Base-by-base conservation (phyloP, 2,329 filamentous ascomycete species). In the Aureobasidium zeae region DNA sequence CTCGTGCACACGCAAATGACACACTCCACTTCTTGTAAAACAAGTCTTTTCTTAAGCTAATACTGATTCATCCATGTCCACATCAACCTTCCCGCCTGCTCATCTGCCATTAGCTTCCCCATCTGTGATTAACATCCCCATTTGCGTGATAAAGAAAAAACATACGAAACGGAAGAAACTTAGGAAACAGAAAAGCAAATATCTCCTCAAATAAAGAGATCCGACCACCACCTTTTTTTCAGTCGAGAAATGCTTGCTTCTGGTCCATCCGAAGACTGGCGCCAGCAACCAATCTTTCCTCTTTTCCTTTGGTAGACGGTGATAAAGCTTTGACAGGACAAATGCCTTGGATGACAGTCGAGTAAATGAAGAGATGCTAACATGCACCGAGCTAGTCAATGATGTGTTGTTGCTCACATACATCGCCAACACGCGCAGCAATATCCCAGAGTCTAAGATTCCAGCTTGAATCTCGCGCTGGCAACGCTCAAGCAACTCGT, bases 301-400 rank as follows among this genome's bases (percentile, higher is more conserved):
- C 37, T 41, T 41, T 33, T 43, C 15, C 12, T 43, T n/a, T 21
- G 30, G 21, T 33, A 34, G 30, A 43, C 29, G 29, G 39, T 10
- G 39, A 34, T n/a, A 34, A 19, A 43, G 34, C 22, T 34, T 43
- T 22, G 39, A 43, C 30, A 34, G 17, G 30, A 33, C 39, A 43
- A 10, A 43, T 43, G 39, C 39, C 39, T 28, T 12, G 17, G 29
- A 43, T 16, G 28, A 43, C 39, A 30, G 34, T 2, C 3, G 39
- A 15, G 21, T 43, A 43, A 34, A 43, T 43, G 39, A 26, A 34
- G 28, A 43, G 16, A 33, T 43, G 21, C 39, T 33, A 34, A 33
- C 29, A 43, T 34, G 22, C 39, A 12, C 26, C 20, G 21, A 33
- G 30, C 29, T 33, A 43, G 39, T 33, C 39, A 34, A 34, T 34